Conservation (phyloP, 345 rosid species). For the Ceriops decandra region DNA sequence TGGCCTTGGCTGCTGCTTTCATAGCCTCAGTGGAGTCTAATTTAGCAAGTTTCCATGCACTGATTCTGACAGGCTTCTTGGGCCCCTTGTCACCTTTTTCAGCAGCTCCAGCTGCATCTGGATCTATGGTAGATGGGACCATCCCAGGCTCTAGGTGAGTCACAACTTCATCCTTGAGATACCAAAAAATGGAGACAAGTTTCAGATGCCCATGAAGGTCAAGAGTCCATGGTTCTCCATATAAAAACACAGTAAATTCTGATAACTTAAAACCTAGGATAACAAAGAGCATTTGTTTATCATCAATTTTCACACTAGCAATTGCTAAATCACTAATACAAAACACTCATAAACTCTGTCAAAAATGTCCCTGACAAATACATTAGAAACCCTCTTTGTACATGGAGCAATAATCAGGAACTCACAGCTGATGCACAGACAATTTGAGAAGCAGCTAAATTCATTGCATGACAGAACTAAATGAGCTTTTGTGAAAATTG, state of each 20-base stretch:
- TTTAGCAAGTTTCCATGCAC: slow-evolving; percentile 94
- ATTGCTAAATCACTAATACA: too few relatives aligned
- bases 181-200: slow-evolving; percentile 10
- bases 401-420: too few relatives aligned
- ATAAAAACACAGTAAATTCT: too few relatives aligned
- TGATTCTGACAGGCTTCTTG: slow-evolving; percentile 68
- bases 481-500: too few relatives aligned
- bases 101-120: slow-evolving; percentile 70
- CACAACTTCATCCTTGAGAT: slow-evolving; percentile 79
- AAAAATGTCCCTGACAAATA: too few relatives aligned
- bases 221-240: not conserved
- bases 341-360: too few relatives aligned
- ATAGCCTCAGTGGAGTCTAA: slow-evolving; percentile 74
- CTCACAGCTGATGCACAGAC: too few relatives aligned
- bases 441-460: too few relatives aligned
- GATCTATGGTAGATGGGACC: slow-evolving; percentile 94
- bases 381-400: too few relatives aligned
- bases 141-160: slow-evolving; percentile 96
- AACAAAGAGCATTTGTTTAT: not conserved
- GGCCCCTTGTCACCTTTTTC: slow-evolving; percentile 65
- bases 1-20: slow-evolving; percentile 93
- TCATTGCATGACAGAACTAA: too few relatives aligned
- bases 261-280: not conserved
- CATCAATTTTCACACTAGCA: too few relatives aligned
- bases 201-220: not conserved